Percentiles rank a stretch among this genome's conserved stretches.
Evolutionary conservation across 2,329 filamentous ascomycete genomes (phyloP).

Genomic region (Microdochium bolleyi): DNA sequence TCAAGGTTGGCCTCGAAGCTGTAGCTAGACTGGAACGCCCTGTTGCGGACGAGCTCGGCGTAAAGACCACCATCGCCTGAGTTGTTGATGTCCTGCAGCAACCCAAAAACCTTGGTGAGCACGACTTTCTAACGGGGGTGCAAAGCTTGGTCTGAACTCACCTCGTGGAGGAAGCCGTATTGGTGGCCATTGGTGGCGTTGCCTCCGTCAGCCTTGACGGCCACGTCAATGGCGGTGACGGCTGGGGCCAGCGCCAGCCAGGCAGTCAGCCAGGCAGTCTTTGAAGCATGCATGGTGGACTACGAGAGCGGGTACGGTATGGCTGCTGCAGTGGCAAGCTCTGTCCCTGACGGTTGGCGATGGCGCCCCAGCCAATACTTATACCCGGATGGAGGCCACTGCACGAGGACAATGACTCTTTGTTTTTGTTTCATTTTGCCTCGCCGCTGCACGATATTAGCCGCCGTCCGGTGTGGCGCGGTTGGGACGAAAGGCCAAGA

Average conservation of each 20-base stretch:
- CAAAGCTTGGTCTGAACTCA: slow-evolving; percentile 7
- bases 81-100: slow-evolving; percentile 52
- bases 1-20: slow-evolving; percentile 32
- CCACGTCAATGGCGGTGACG: slow-evolving; percentile 24
- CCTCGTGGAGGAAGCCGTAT: slow-evolving; percentile 37
- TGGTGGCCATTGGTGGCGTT: slow-evolving; percentile 34
- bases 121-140: not conserved
- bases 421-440: no score
- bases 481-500: no score
- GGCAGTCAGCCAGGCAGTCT: not conserved
- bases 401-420: no score
- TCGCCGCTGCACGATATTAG: no score
- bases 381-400: no score
- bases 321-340: not conserved
- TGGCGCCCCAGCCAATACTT: not conserved
- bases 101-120: not conserved
- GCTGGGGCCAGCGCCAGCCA: slow-evolving; percentile 8
- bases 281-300: not conserved
- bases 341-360: not conserved
- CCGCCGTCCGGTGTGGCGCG: no score
- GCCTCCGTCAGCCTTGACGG: slow-evolving; percentile 26
- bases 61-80: slow-evolving; percentile 68
- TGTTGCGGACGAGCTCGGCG: slow-evolving; percentile 62
- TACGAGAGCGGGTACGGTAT: not conserved
- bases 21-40: slow-evolving; percentile 55